Evolutionary conservation across 1,139 yeast species (phyloP), one percentile per base, ranked within the genome.

Genomic region (Candida pseudocylindracea): DNA sequence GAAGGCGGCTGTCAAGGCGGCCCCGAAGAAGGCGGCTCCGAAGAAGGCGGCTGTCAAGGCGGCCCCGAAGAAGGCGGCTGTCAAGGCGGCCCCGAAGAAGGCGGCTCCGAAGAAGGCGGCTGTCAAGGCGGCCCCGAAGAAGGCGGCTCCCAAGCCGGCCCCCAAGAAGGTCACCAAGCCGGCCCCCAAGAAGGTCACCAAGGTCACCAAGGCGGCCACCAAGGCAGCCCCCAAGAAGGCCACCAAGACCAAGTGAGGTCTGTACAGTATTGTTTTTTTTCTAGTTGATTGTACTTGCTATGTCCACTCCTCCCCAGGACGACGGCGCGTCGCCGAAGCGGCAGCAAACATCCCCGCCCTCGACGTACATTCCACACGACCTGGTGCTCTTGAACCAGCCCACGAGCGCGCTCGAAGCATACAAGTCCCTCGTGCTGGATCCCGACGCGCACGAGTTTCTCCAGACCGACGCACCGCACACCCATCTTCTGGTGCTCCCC

Each of bases 401-500:
- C 9, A 55, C 51, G 35, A 43, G 55, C 9, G 66, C 66, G 1
- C 50, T 55, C 32, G 62, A 60, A 1, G 63, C 64, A 1, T 60
- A 60, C 38, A 54, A 54, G 32, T 60, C 60, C 13, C 45, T 60
- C 36, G 63, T 55, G 35, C 40, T 52, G 32, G 60, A 63, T 2
- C 52, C 60, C 1, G 40, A 54, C 20, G 57, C 63, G 0, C 46
- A 54, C 29, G 45, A 15, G 20, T 15, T 15, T 15, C 20, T 15
- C 20, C 20, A 4, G 20, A 15, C 20, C 20, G 20, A 15, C 20
- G 20, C 62, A 12, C 52, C 67, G 1, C 63, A 58, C 39, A 70
- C 70, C 1, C 73, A 69, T 39, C 46, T 70, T 32, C 63, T 72
- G 1, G 69, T 74, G 1, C 51, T 71, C 31, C 78, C 78, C 2